Evolutionary conservation across 2,329 filamentous ascomycete species (phyloP), one percentile per base, ranked within the genome.

Genomic region (Drechslerella stenobrocha): DNA sequence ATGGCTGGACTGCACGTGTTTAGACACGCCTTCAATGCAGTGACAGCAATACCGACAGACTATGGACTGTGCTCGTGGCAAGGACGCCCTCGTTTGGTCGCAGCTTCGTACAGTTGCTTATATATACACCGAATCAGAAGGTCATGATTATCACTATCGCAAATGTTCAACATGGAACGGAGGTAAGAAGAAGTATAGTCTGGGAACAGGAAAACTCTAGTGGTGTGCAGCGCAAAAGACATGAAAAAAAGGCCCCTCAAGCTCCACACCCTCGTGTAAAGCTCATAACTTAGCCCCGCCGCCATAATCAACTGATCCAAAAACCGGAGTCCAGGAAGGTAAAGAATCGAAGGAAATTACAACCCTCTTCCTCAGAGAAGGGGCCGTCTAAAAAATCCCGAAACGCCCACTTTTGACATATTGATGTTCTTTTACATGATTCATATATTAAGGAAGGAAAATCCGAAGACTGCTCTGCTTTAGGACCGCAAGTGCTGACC

Each of bases 291-390:
- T 18, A 42, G 15, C 15, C 22, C 22, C 15, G 15, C 37, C 18
- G 18, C 37, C n/a, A 42, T 3, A 42, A 20, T 7, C 9, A 18
- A 20, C n/a, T 18, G n/a, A 23, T 28, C 24, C 40, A 13, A 18
- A 42, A 52, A 47, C 44, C 44, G 22, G 30, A 46, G 24, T 28
- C 24, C 34, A 23, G 40, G 18, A 52, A 34, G 44, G 64, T 55
- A 57, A 58, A 58, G 52, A 64, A 59, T 58, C 45, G 47, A 66
- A 57, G 37, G 56, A 67, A 69, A 52, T 58, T 47, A 40, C 52
- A 53, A 42, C 52, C 60, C 9, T 42, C 22, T 3, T 48, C 53
- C n/a, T 52, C 45, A 45, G 13, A 35, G 18, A 32, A 47, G 44
- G 52, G 45, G 51, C 46, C 22, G 50, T 66, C 47, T 66, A 66